A percentile compares a stretch with the other conserved stretches of the same genome.
These are phyloP conservation scores for Nymphaea thermarum DNA, from an alignment of 164 flowering plant genomes.

Conservation along the genomic window DNA sequence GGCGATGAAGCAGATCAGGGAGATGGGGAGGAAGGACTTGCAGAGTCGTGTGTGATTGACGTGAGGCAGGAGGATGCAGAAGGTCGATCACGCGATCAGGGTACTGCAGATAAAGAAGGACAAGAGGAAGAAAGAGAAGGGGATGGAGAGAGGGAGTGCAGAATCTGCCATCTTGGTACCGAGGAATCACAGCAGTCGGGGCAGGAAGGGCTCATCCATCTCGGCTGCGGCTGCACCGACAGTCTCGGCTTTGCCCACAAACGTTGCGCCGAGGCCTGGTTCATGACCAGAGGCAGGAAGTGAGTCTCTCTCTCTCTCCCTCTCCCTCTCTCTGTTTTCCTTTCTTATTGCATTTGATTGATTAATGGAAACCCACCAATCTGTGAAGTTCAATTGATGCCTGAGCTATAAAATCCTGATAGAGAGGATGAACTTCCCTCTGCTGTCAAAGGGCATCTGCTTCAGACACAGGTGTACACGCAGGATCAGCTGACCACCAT, in stretches of 20 bases:
- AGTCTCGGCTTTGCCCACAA: slow-evolving; percentile 70
- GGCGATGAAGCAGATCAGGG: background rate
- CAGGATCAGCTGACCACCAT: no score
- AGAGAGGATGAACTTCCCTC: no score
- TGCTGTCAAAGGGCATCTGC: no score
- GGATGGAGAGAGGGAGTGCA: slow-evolving; percentile 48
- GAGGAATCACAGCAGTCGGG: slow-evolving; percentile 17
- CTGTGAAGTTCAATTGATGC: no score
- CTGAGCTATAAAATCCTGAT: no score
- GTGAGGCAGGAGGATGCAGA: background rate
- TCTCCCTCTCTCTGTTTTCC: no score
- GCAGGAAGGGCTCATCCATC: slow-evolving; percentile 33
- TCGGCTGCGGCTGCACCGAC: slow-evolving; percentile 78
- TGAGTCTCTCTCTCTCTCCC: no score
- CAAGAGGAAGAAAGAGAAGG: slow-evolving; percentile 6
- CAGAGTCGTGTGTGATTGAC: background rate
- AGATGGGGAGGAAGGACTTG: background rate
- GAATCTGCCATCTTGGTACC: slow-evolving; percentile 68
- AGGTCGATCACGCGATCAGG: background rate
- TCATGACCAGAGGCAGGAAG: slow-evolving; percentile 27
- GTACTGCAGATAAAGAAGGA: no score
- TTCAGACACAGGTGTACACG: no score
- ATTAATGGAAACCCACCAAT: no score
- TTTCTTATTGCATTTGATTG: no score
- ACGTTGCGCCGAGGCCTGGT: slow-evolving; percentile 89